These are phyloP conservation scores for Rehmannia glutinosa DNA, from an alignment of 257 asterid species.

Conservation along the genomic window DNA sequence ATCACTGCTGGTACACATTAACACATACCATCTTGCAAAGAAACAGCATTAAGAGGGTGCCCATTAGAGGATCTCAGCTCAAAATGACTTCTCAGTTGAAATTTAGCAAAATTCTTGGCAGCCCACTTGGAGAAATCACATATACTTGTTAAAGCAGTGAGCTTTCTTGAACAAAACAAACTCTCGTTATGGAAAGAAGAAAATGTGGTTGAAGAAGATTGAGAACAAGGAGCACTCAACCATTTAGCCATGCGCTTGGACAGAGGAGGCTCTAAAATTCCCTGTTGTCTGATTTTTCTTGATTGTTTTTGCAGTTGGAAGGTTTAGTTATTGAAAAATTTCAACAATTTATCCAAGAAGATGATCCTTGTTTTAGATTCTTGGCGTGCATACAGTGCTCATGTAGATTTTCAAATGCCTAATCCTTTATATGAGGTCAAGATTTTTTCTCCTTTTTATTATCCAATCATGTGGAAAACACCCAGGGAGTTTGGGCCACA, in stretches of 20 bases:
- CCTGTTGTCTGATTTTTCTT: neutral
- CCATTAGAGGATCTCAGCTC: slow-evolving; percentile 76
- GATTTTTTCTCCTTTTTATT: slow-evolving; percentile 19
- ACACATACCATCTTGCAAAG: slow-evolving; percentile 77
- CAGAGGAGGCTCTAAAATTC: neutral
- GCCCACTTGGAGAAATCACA: slow-evolving; percentile 41
- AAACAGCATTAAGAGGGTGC: slow-evolving; percentile 68
- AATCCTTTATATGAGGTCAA: slow-evolving; percentile 49
- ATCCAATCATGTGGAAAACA: slow-evolving; percentile 7
- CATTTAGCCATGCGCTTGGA: neutral
- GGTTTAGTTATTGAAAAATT: neutral
- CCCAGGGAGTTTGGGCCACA: neutral
- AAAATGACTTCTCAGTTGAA: slow-evolving; percentile 41
- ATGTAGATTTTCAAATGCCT: slow-evolving; percentile 30
- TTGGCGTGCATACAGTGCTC: neutral
- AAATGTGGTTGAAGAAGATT: slow-evolving; percentile 33
- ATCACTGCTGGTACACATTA: neutral
- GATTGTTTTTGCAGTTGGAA: neutral
- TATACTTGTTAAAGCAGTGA: slow-evolving; percentile 21
- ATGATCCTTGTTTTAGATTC: neutral
- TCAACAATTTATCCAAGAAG: neutral
- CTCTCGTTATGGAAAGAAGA: slow-evolving; percentile 25
- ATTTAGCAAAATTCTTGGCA: slow-evolving; percentile 35
- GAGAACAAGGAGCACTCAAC: slow-evolving; percentile 26
- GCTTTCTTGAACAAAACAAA: slow-evolving; percentile 24